Evolutionary conservation across 2,329 filamentous ascomycete genomes (phyloP), one percentile per base, ranked within the genome.

Genomic region (Fusarium lyarnte): DNA sequence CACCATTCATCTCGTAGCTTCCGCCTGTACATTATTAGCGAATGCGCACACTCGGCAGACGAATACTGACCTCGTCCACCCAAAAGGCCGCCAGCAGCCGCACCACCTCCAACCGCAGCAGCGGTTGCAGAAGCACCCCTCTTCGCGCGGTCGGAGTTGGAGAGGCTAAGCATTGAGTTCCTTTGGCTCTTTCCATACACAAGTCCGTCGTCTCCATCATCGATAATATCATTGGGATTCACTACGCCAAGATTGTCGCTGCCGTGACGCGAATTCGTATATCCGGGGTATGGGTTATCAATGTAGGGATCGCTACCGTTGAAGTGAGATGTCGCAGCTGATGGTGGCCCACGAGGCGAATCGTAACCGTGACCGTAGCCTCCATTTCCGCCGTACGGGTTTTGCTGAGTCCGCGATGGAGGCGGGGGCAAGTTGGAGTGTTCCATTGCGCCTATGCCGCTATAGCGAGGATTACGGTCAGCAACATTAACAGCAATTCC

Each of bases 171-270:
- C 79, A 91, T 87, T 39, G 92, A 90, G 72, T 85, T 87, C 66
- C 88, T 86, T 79, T 81, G 78, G 42, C 77, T 79, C 47, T 80
- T 82, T 55, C 81, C 83, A 74, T 88, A 91, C 8, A 88, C 86
- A 57, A 96, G 87, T 3, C 92, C 94, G 79, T 97, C 95, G 77
- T 97, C 95, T 33, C 93, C 94, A 78, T 98, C 95, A 79, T 97
- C 95, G 27, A 88, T 89, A 72, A 97, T 95, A 19, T 91, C 90
- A 77, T 93, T 90, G 6, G 94, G 94, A 79, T 97, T 91, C 66
- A 96, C 87, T 4, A 88, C 84, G 42, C 88, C 88, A 8, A 91
- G 81, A 13, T 84, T 80, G 29, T 86, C 82, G 65, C 87, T 86
- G 35, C 82, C 86, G 81, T 78, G 82, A 42, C 81, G 81, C 16